Evolutionary conservation across 352 stramenopile genomes (phyloP).

Genomic region (Phytophthora foliorum): DNA sequence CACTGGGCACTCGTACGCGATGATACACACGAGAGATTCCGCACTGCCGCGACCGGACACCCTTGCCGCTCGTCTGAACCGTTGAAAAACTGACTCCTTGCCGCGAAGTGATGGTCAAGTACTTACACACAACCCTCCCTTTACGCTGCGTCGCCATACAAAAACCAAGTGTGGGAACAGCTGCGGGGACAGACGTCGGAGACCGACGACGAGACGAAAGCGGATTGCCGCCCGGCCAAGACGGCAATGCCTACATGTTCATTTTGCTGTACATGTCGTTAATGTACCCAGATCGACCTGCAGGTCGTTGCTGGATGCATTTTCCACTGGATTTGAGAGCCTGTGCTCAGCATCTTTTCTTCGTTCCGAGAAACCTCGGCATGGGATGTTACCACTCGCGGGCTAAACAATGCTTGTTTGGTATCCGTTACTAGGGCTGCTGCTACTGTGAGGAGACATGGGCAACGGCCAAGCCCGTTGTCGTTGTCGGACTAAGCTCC

Average conservation of each 20-base stretch:
- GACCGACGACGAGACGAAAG: constrained; percentile 5
- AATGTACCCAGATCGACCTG: neutral
- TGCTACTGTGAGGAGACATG: neutral
- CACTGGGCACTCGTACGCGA: constrained; percentile 8
- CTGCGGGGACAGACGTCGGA: neutral
- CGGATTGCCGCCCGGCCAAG: neutral
- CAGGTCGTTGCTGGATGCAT: neutral
- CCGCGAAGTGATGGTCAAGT: constrained; percentile 28
- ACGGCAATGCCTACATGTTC: neutral
- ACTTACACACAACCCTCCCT: no score
- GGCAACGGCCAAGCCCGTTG: neutral
- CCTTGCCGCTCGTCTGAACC: constrained; percentile 12
- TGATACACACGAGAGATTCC: constrained; percentile 37
- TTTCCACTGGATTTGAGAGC: neutral
- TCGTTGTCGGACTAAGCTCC: neutral
- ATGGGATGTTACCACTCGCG: constrained; percentile 21
- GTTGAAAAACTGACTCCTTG: constrained; percentile 40
- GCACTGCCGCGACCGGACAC: constrained; percentile 35
- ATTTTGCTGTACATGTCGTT: neutral
- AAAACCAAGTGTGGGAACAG: constrained; percentile 2
- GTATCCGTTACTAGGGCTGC: constrained; percentile 17
- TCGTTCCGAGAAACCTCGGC: constrained; percentile 7
- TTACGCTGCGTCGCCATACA: constrained; percentile 4
- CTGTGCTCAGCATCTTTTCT: neutral
- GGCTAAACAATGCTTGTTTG: neutral